Base-by-base conservation (phyloP, 1,284 basidiomycete genomes). In the Ceraceosorus guamensis region DNA sequence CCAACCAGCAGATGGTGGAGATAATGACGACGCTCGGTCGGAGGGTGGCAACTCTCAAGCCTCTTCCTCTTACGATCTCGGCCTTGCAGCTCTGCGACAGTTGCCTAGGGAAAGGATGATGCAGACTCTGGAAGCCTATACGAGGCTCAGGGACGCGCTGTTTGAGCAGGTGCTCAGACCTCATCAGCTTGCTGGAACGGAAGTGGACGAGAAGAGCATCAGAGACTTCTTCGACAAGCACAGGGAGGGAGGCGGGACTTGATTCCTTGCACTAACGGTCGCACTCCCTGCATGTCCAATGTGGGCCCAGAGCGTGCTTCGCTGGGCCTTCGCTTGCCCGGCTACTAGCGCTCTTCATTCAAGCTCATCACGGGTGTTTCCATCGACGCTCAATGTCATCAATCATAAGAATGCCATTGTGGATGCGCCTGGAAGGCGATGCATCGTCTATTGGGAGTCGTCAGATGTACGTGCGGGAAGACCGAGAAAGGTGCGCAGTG, bases 41-140 rank as follows among this genome's bases (percentile, higher is more conserved):
- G 71, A 70, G 32, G 65, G 62, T 2, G 63, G 59, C 1, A 51
- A 57, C 48, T 60, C 61, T 6, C 64, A 66, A 55, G 59, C 60
- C 34, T 65, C 66, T 16, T 75, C 73, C 8, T 77, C 75, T 8
- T 76, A 77, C 59, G 77, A 78, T 49, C 65, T 77, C 33, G 77
- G 75, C n/a, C 69, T 77, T 62, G 71, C 71, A 18, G 76, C 76
- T 31, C 66, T 78, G 44, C 62, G 61, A 1, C 61, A 60, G 16
- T 69, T 78, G 63, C 77, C 77, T n/a, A 63, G 77, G 6, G 70
- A 67, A 16, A 73, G 75, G 56, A 77, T 77, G 61, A 62, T 78
- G 59, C 68, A 78, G 50, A 75, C 76, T 32, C 52, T 77, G 41
- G 63, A 69, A 31, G 77, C 75, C 0, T 79, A 77, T 60, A 58